These are phyloP conservation scores for Podospora didyma DNA, from an alignment of 495 filamentous ascomycete genomes.

Conservation along the genomic window DNA sequence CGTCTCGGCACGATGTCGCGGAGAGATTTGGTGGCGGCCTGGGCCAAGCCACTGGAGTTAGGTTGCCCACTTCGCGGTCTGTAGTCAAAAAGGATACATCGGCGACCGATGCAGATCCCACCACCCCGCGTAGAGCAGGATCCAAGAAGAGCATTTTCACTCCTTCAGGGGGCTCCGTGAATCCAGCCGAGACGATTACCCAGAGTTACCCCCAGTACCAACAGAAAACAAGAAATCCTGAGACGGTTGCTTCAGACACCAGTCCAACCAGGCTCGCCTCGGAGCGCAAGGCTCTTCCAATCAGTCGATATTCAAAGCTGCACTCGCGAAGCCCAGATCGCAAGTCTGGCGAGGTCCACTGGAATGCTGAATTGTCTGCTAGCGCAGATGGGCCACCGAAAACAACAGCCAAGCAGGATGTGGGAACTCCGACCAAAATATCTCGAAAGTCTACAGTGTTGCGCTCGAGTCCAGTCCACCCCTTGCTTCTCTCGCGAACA, in stretches of 20 bases:
- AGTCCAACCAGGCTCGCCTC: not conserved
- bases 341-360: not conserved
- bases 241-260: not conserved
- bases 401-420: not conserved
- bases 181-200: not conserved
- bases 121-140: no score
- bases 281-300: not conserved
- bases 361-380: not conserved
- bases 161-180: no score
- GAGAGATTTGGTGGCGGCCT: not conserved
- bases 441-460: not conserved
- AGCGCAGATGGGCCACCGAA: not conserved
- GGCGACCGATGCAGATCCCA: no score
- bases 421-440: not conserved
- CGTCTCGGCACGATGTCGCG: not conserved
- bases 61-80: not conserved
- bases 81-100: not conserved
- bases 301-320: not conserved
- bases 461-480: constrained; percentile 3
- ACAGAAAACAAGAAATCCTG: not conserved
- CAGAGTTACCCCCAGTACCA: not conserved
- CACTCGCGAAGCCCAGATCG: not conserved
- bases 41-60: not conserved
- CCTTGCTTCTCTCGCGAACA: constrained; percentile 9
- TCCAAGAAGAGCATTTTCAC: no score